Evolutionary conservation across 495 filamentous ascomycete genomes (phyloP).

Genomic region (Xanthoparmelia taractica): DNA sequence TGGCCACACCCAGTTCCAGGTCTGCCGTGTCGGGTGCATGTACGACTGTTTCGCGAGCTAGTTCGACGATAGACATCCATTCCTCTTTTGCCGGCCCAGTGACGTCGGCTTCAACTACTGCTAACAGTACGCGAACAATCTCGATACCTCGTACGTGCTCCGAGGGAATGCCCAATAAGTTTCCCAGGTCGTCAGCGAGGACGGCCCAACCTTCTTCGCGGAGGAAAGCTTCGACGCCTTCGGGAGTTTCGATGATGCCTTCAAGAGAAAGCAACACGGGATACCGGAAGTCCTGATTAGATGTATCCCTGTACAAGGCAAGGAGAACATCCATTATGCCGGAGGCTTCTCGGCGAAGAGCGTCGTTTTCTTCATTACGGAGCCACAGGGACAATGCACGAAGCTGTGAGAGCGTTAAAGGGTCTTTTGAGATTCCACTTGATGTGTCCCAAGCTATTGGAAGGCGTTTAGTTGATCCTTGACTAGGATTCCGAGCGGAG

Average conservation of each 20-base stretch:
- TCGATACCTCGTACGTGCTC: constrained; percentile 37
- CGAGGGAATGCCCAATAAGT: constrained; percentile 24
- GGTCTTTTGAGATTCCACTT: constrained; percentile 29
- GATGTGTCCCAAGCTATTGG: background rate
- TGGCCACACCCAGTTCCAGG: constrained; percentile 42
- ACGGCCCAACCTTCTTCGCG: constrained; percentile 43
- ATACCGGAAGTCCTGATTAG: constrained; percentile 39
- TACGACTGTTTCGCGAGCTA: constrained; percentile 17
- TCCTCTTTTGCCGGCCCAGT: constrained; percentile 34
- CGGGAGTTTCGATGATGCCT: constrained; percentile 37
- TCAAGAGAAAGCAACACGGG: constrained; percentile 49
- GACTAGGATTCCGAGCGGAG: constrained; percentile 32
- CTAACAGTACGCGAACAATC: constrained; percentile 45
- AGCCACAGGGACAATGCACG: constrained; percentile 52
- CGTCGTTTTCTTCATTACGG: constrained; percentile 54
- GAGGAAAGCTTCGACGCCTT: constrained; percentile 40
- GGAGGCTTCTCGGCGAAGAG: constrained; percentile 43
- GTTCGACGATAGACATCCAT: constrained; percentile 43
- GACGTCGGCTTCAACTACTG: constrained; percentile 37
- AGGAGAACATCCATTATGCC: constrained; percentile 53
- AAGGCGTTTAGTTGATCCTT: constrained; percentile 22
- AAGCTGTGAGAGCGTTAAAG: constrained; percentile 42
- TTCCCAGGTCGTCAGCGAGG: constrained; percentile 40
- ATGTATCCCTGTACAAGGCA: constrained; percentile 41
- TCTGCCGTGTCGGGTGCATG: background rate